Percentiles rank a stretch among this genome's conserved stretches.
phyloP scores from a whole-genome alignment of 1,284 basidiomycete species.

The Tilletiaria anomala region DNA sequence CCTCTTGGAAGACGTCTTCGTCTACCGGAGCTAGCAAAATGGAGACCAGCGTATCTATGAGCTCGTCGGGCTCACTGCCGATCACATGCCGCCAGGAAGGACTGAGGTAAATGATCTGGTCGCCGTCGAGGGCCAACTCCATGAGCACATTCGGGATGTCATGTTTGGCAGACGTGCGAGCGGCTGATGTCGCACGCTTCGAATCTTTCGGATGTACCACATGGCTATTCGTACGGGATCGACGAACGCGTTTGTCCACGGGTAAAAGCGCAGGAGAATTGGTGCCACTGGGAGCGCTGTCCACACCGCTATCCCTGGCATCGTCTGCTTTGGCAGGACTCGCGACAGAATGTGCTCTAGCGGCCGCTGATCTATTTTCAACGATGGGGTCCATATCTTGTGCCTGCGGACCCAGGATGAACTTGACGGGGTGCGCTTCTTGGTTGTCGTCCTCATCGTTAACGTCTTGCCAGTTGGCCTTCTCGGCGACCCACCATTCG shows the following conservation, averaged over 20 bases:
- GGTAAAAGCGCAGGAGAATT: constrained; percentile 28
- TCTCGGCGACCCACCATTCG: constrained; percentile 99
- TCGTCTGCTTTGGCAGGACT: constrained; percentile 2
- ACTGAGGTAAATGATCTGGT: constrained; percentile 75
- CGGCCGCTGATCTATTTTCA: constrained; percentile 1
- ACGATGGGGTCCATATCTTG: constrained; percentile 1
- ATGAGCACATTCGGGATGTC: constrained; percentile 50
- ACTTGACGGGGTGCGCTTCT: constrained; percentile 40
- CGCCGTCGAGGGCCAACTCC: constrained; percentile 83
- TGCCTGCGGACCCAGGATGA: constrained; percentile 13
- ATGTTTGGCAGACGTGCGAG: constrained; percentile 3
- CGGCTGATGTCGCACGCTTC: too few relatives aligned
- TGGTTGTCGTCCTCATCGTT: constrained; percentile 62
- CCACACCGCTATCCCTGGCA: constrained; percentile 3
- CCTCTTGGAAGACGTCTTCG: constrained; percentile 70
- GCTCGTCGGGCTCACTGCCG: constrained; percentile 64
- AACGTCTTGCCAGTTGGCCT: constrained; percentile 95
- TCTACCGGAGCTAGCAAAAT: constrained; percentile 70
- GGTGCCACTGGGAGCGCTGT: constrained; percentile 8
- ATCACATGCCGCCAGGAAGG: constrained; percentile 83
- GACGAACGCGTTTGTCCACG: too few relatives aligned
- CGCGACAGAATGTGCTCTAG: constrained; percentile 9
- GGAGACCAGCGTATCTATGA: constrained; percentile 67
- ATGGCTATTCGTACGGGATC: too few relatives aligned
- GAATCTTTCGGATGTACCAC: too few relatives aligned